Evolutionary conservation across 2,329 filamentous ascomycete species (phyloP).

Genomic region (Colletotrichum endophyticum): DNA sequence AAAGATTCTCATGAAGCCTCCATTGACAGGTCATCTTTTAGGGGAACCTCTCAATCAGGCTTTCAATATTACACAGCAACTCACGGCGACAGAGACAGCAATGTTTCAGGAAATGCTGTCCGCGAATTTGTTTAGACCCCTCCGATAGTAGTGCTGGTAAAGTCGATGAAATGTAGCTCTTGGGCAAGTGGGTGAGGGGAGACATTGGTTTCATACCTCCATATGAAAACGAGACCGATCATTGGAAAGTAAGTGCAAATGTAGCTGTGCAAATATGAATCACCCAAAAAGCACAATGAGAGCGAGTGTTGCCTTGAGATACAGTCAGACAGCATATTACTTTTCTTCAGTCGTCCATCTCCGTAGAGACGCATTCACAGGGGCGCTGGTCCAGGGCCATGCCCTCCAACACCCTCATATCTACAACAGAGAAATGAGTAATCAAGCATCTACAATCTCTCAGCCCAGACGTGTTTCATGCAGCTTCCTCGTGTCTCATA

Average conservation of each 20-base stretch:
- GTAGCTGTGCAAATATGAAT: not conserved
- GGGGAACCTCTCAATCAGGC: not conserved
- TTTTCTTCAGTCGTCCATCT: not conserved
- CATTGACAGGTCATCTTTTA: not conserved
- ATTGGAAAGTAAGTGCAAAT: not conserved
- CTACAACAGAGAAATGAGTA: not conserved
- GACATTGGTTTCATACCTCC: not conserved
- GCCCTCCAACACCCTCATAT: not conserved
- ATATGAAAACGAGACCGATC: not conserved
- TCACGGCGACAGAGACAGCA: not conserved
- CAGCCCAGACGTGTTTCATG: not conserved
- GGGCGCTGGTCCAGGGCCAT: not conserved
- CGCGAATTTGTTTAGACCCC: not conserved
- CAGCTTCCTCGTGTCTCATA: not conserved
- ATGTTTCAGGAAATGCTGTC: not conserved
- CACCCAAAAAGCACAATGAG: not conserved
- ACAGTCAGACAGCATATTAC: not conserved
- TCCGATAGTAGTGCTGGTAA: not conserved
- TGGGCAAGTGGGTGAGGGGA: not conserved
- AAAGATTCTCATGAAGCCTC: not conserved
- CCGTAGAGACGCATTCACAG: not conserved
- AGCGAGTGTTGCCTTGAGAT: not conserved
- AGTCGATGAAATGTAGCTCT: not conserved
- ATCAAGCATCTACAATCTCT: not conserved
- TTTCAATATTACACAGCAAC: not conserved